Percentiles rank a stretch among this genome's conserved stretches.
These are phyloP conservation scores for Salisapilia sapeloensis DNA, from an alignment of 352 stramenopile species.

Conservation along the genomic window DNA sequence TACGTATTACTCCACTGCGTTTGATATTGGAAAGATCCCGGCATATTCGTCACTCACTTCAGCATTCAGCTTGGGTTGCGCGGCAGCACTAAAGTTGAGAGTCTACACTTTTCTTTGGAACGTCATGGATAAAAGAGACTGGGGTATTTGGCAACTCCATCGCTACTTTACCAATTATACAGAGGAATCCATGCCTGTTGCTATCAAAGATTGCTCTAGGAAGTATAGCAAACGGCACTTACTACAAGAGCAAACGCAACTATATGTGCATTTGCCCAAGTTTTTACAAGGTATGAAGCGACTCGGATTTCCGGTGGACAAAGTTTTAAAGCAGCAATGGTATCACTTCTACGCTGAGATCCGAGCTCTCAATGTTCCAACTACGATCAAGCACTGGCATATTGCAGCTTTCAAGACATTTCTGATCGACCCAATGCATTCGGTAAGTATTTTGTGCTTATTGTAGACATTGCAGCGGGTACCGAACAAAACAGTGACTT, in stretches of 20 bases:
- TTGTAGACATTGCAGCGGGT: too few species aligned
- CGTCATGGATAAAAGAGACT: not conserved
- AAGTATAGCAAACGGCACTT: slow-evolving; percentile 2
- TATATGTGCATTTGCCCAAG: slow-evolving; percentile 14
- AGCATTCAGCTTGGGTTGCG: too few species aligned
- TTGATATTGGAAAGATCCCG: too few species aligned
- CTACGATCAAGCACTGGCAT: slow-evolving; percentile 4
- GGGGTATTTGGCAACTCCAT: slow-evolving; percentile 2
- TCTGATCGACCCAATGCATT: slow-evolving; percentile 21
- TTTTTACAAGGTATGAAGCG: slow-evolving; percentile 3
- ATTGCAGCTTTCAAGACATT: slow-evolving; percentile 14
- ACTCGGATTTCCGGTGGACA: slow-evolving; percentile 3
- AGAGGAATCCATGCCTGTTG: not conserved
- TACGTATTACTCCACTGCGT: too few species aligned
- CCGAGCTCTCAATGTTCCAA: slow-evolving; percentile 6
- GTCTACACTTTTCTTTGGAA: slow-evolving; percentile 5
- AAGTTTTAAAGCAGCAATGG: slow-evolving; percentile 16
- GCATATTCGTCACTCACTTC: too few species aligned
- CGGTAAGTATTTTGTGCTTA: slow-evolving; percentile 8
- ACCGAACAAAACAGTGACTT: too few species aligned
- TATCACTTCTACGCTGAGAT: slow-evolving; percentile 15
- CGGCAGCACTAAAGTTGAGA: too few species aligned
- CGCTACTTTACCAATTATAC: not conserved
- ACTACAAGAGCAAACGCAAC: slow-evolving; percentile 5
- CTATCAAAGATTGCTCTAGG: not conserved